A percentile compares a stretch with the other conserved stretches of the same genome.
phyloP scores from a whole-genome alignment of 208 protist genomes.

The Acanthamoeba lenticulata region DNA sequence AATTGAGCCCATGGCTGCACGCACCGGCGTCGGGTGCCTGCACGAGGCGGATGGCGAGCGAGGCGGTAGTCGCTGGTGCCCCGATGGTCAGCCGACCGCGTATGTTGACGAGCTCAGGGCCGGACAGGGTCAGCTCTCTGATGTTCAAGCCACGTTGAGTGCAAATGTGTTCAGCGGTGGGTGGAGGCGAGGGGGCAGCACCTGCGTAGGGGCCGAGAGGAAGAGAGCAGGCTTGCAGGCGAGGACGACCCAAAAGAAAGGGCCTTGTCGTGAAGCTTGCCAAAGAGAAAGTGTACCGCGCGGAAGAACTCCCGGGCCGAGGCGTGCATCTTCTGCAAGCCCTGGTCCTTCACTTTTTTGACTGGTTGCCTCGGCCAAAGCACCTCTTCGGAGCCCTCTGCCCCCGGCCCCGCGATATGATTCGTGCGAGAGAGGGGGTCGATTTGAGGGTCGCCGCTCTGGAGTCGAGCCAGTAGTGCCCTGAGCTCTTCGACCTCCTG shows the following conservation, averaged over 20 bases:
- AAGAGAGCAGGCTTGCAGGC: not conserved
- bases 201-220: not conserved
- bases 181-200: too few relatives aligned
- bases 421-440: too few relatives aligned
- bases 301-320: constrained; percentile 6
- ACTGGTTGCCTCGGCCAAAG: not conserved
- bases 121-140: constrained; percentile 17
- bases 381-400: too few relatives aligned
- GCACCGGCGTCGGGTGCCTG: not conserved
- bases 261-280: not conserved
- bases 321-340: constrained; percentile 53
- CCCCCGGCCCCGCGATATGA: too few relatives aligned
- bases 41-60: not conserved
- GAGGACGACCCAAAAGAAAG: not conserved
- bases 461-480: not conserved
- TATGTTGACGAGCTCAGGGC: not conserved
- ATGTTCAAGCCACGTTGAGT: not conserved
- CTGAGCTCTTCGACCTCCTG: not conserved
- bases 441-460: too few relatives aligned
- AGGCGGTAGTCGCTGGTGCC: not conserved
- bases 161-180: not conserved
- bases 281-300: not conserved
- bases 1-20: not conserved
- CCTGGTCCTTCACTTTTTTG: not conserved
- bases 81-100: not conserved